These are phyloP conservation scores for Daedaleopsis nitida DNA, from an alignment of 768 basidiomycete species.

Conservation along the genomic window DNA sequence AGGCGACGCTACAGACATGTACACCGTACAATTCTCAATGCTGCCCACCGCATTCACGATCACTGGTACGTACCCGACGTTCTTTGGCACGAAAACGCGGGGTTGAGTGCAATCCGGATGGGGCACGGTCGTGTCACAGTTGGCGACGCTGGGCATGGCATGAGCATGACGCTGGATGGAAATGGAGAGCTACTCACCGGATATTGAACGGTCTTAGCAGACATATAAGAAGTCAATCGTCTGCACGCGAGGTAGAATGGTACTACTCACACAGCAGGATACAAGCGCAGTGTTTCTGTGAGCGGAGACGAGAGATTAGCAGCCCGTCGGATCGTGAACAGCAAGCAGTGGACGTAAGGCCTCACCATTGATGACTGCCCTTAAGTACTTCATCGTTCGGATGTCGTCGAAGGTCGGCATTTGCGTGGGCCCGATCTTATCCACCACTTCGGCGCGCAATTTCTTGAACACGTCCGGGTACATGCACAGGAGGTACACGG, in stretches of 20 bases:
- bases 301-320: neutral
- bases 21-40: no score
- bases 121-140: constrained; percentile 26
- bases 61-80: constrained; percentile 29
- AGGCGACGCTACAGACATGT: constrained; percentile 22
- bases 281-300: constrained; percentile 46
- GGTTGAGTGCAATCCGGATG: constrained; percentile 26
- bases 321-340: neutral
- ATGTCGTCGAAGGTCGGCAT: constrained; percentile 36
- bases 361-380: constrained; percentile 39
- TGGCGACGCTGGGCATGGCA: constrained; percentile 19
- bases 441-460: constrained; percentile 37
- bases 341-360: neutral
- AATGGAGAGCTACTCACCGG: constrained; percentile 15
- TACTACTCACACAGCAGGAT: constrained; percentile 31
- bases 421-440: constrained; percentile 28
- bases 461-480: constrained; percentile 33
- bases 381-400: constrained; percentile 36
- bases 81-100: constrained; percentile 31
- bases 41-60: no score
- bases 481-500: constrained; percentile 35
- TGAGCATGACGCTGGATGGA: neutral
- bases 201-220: constrained; percentile 29
- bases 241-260: neutral
- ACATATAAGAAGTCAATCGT: no score